Evolutionary conservation across 768 basidiomycete genomes (phyloP).

Genomic region (Lactifluus echinatus): DNA sequence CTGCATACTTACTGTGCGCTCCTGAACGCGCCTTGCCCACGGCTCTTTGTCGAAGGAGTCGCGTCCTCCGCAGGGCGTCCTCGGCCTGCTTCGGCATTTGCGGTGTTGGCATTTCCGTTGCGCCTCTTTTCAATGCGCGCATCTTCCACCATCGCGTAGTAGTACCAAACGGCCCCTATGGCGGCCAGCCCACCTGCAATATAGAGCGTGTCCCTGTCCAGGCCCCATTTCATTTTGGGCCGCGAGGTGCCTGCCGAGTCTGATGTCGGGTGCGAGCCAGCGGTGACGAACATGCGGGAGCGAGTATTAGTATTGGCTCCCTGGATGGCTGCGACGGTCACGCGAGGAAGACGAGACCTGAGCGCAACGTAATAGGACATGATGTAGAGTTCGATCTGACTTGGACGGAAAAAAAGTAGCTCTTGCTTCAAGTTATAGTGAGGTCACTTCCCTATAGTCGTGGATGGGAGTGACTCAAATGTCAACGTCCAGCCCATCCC

Average conservation of each 20-base stretch:
- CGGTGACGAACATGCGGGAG: slow-evolving; percentile 3
- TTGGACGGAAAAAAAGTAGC: neutral
- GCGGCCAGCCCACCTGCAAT: slow-evolving; percentile 14
- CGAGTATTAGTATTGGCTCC: neutral
- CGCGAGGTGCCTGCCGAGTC: neutral
- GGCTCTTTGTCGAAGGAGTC: neutral
- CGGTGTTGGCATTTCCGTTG: neutral
- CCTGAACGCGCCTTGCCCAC: neutral
- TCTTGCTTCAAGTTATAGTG: too few species aligned
- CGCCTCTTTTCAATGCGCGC: slow-evolving; percentile 12
- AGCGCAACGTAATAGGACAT: slow-evolving; percentile 1
- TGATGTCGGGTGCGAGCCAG: slow-evolving; percentile 1
- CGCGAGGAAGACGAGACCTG: neutral
- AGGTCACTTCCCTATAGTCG: neutral
- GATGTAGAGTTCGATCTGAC: neutral
- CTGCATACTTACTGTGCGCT: slow-evolving; percentile 28
- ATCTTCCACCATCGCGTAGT: slow-evolving; percentile 13
- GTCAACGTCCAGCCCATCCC: too few species aligned
- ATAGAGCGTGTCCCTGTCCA: slow-evolving; percentile 4
- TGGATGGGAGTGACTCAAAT: neutral
- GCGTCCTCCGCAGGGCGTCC: neutral
- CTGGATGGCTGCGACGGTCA: neutral
- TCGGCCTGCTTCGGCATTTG: neutral
- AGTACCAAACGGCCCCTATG: slow-evolving; percentile 17
- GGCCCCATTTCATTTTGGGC: neutral